These are phyloP conservation scores for Phoma sp. DNA, from an alignment of 2,329 filamentous ascomycete genomes.

Conservation along the genomic window DNA sequence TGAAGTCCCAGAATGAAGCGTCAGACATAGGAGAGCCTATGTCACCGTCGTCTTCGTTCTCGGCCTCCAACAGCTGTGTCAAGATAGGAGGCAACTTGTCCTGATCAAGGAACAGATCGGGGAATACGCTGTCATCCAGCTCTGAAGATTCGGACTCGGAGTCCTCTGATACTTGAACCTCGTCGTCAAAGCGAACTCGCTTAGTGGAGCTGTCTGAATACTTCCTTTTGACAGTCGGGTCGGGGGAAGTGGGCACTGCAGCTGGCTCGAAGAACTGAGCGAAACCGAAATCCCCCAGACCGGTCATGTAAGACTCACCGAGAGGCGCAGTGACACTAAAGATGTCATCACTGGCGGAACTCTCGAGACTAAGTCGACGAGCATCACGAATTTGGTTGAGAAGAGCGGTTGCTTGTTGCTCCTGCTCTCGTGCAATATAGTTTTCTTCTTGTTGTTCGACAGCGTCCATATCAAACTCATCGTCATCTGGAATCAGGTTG, in stretches of 20 bases:
- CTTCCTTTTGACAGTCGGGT: conserved; percentile 41
- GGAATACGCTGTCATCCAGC: conserved; percentile 71
- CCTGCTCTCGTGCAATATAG: conserved; percentile 63
- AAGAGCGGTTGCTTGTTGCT: conserved; percentile 37
- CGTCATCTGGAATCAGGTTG: conserved; percentile 75
- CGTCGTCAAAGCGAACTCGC: conserved; percentile 75
- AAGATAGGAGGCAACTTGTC: conserved; percentile 74
- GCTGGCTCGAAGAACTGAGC: conserved; percentile 49
- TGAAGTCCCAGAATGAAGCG: conserved; percentile 68
- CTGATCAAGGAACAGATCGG: conserved; percentile 79
- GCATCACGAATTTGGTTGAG: conserved; percentile 42
- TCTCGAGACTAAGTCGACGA: conserved; percentile 44
- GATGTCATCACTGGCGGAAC: conserved; percentile 41
- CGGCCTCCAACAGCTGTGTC: conserved; percentile 73
- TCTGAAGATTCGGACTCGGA: conserved; percentile 54
- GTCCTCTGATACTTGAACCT: conserved; percentile 69
- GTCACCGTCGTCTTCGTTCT: conserved; percentile 50
- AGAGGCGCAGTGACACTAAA: conserved; percentile 40
- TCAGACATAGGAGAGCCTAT: conserved; percentile 51
- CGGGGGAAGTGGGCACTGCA: conserved; percentile 50
- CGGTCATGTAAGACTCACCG: conserved; percentile 31
- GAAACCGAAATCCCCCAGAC: conserved; percentile 41
- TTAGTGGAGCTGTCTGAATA: conserved; percentile 55
- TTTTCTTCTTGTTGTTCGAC: conserved; percentile 79
- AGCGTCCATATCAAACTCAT: conserved; percentile 79